Evolutionary conservation across 192 early-diverging fungal species (phyloP), one percentile per base, ranked within the genome.

Genomic region (Coemansia sp.): DNA sequence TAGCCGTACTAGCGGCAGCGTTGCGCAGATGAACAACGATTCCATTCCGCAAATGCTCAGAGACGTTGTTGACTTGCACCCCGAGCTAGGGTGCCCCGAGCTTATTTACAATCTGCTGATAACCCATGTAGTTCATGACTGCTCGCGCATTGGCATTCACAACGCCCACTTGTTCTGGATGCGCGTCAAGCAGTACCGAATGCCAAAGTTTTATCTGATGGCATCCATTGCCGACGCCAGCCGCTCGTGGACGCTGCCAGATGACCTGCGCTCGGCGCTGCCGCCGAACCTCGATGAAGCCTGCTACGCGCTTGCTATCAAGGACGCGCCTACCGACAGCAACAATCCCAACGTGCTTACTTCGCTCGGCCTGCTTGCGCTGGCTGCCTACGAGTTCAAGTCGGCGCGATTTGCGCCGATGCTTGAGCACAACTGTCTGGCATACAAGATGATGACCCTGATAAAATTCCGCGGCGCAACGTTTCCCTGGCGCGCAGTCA

Each of bases 41-140:
- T 50, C 32, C 9, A 77, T 77, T 27, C 74, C 74, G 30, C 58
- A 63, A 40, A 61, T 69, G 32, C 55, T 77, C 4, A 32, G 42
- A 32, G 67, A 70, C 43, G 57, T 64, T 0, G 74, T 63, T n/a
- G 52, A 39, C 9, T 54, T 66, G 55, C 63, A 77, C 36, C 74
- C 74, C 21, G 67, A 66, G 63, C 55, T 77, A 51, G 74, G 74
- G 5, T 51, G 67, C 48, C 49, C 67, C 5, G 74, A 77, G 59
- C 74, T 77, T 26, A 47, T 77, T 10, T 77, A 77, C 63, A 77
- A 77, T 29, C 63, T 77, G 56, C 56, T 77, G 35, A 77, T 77
- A 46, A 77, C 58, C 10, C 59, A 66, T 39, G 74, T 66, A 17
- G 74, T 77, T 11, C 74, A 70, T 48, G 74, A 77, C 59, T 77